Base-by-base conservation (phyloP, 2,329 filamentous ascomycete genomes). In the Penicillium sumatraense region DNA sequence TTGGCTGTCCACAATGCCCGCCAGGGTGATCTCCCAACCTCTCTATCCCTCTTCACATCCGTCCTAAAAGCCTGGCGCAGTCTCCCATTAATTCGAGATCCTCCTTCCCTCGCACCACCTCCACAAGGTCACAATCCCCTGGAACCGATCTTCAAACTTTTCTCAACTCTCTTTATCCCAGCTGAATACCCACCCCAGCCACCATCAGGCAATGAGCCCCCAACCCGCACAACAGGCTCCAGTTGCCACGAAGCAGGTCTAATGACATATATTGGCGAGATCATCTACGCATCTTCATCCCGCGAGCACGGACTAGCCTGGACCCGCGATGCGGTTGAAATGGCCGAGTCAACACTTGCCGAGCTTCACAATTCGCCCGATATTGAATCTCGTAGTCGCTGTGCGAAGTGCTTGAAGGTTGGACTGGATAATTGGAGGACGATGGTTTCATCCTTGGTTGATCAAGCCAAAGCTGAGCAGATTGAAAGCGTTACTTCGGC, bases 221-320 rank as follows among this genome's bases (percentile, higher is more conserved):
- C 93, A 0, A 75, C 81, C 53, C 88, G 90, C 44, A 84, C 83
- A 52, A 69, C 85, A 9, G 79, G 82, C 24, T 86, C 90, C 61
- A 82, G 84, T 33, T 97, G 93, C 73, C 89, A 95, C 62, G 93
- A 97, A 73, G 91, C 92, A 2, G 91, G 86, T 0, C 76, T 97
- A 13, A 92, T 91, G 80, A 83, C 92, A 21, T 95, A 96, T 73
- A 93, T 98, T 59, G 93, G 93, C 55, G 93, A 98, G 76, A 96
- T 98, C 49, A 82, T 98, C 27, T 97, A 89, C 72, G 85, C 90
- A 0, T 84, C 83, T 4, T 82, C 83, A n/a, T 76, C 79, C 16
- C 78, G 72, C 16, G 86, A 90, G 46, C 87, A 89, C 57, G 93
- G 92, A 0, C 80, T 97, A 2, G 86, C 87, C 5, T 98, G 93